phyloP scores from a whole-genome alignment of 2,329 filamentous ascomycete genomes.

The Colletotrichum sp. region DNA sequence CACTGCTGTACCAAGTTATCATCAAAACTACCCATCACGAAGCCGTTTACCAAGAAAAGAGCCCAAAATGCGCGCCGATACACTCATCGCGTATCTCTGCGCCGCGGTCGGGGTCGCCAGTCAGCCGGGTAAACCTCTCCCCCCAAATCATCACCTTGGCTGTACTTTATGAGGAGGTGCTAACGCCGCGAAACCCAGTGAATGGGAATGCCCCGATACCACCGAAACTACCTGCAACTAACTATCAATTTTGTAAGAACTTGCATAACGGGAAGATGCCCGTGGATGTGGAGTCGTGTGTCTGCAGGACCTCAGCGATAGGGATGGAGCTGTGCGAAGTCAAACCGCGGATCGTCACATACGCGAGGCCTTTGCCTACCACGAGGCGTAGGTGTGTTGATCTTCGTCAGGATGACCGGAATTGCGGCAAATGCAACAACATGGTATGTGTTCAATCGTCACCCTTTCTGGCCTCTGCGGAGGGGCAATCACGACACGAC shows the following conservation, averaged over 20 bases:
- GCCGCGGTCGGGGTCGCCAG: background rate
- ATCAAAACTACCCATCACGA: background rate
- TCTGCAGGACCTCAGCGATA: no score
- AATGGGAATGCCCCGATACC: background rate
- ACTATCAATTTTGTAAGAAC: no score
- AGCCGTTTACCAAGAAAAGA: background rate
- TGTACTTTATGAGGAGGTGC: background rate
- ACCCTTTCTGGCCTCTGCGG: background rate
- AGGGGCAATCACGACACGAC: background rate
- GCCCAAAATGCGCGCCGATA: background rate
- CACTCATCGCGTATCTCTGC: background rate
- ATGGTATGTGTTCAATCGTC: background rate
- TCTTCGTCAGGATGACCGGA: background rate
- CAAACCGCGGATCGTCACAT: no score
- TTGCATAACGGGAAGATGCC: accelerated
- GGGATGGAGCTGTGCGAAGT: no score
- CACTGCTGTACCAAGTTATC: background rate
- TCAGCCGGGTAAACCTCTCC: background rate
- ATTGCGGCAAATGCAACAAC: background rate
- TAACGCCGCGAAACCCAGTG: background rate
- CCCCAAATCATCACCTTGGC: background rate
- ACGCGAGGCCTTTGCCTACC: no score
- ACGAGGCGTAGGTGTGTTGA: background rate
- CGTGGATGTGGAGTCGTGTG: no score
- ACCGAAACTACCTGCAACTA: background rate